phyloP scores from a whole-genome alignment of 305 asterid genomes.

The Fraxinus sp. region DNA sequence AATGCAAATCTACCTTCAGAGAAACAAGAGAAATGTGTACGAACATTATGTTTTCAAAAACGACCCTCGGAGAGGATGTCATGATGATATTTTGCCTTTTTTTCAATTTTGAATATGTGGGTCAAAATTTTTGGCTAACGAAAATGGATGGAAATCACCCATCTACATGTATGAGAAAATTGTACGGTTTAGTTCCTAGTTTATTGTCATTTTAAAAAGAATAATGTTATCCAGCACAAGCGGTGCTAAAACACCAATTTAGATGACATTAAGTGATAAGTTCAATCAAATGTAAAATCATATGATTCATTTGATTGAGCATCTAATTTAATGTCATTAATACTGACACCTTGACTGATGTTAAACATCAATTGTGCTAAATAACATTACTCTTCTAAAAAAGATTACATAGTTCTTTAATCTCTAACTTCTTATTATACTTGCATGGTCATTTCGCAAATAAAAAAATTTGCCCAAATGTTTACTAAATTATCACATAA shows the following conservation, averaged over 20 bases:
- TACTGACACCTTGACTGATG: too few relatives aligned
- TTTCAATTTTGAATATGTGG: neutral
- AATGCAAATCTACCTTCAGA: neutral
- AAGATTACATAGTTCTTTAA: neutral
- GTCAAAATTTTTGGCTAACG: neutral
- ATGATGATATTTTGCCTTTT: too few relatives aligned
- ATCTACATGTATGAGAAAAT: neutral
- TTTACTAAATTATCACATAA: neutral
- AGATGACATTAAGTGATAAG: too few relatives aligned
- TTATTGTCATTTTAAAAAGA: neutral
- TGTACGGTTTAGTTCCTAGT: neutral
- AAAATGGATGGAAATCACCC: neutral
- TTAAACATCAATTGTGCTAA: too few relatives aligned
- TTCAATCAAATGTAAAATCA: too few relatives aligned
- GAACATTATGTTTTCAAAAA: neutral
- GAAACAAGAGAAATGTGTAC: neutral
- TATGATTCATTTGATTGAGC: too few relatives aligned
- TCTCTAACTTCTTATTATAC: neutral
- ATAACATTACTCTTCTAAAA: neutral
- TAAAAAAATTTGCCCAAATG: neutral
- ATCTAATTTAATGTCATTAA: too few relatives aligned
- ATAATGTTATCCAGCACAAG: too few relatives aligned
- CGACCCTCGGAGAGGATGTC: neutral
- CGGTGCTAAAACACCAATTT: too few relatives aligned
- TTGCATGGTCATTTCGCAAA: neutral